These are phyloP conservation scores for Coemansia erecta DNA, from an alignment of 192 early-diverging fungal species.

Conservation along the genomic window DNA sequence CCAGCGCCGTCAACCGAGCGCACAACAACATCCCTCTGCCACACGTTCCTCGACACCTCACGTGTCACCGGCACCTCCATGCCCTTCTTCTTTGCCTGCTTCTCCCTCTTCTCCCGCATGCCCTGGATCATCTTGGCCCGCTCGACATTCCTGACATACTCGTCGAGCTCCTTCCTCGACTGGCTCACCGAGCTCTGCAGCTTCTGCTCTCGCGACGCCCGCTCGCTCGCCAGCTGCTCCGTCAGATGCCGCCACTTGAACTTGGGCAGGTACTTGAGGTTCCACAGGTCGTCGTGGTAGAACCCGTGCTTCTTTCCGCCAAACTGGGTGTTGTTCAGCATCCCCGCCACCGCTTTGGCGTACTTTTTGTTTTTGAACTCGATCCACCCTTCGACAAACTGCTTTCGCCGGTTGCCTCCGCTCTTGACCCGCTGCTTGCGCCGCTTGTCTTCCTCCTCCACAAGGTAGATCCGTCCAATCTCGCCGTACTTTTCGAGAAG, in stretches of 20 bases:
- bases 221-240: constrained; percentile 83
- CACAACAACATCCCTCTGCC: constrained; percentile 64
- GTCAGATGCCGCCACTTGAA: constrained; percentile 97
- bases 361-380: constrained; percentile 92
- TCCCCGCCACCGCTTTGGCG: constrained; percentile 72
- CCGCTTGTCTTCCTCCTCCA: constrained; percentile 73
- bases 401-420: constrained; percentile 75
- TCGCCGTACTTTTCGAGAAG: constrained; percentile 72
- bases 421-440: constrained; percentile 83
- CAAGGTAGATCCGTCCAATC: constrained; percentile 82
- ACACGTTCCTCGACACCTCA: constrained; percentile 48
- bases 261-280: constrained; percentile 89
- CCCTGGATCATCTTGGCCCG: constrained; percentile 82
- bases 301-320: constrained; percentile 81
- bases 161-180: constrained; percentile 83
- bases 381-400: constrained; percentile 95
- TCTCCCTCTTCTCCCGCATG: constrained; percentile 68
- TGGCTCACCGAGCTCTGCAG: constrained; percentile 80
- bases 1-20: constrained; percentile 37
- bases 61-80: constrained; percentile 52
- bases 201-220: constrained; percentile 73
- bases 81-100: constrained; percentile 18
- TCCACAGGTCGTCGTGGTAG: constrained; percentile 97
- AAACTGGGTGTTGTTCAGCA: constrained; percentile 81
- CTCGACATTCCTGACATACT: constrained; percentile 84